Percentiles rank a stretch among this genome's conserved stretches.
phyloP scores from a whole-genome alignment of 106 monocot genomes.

The Dendrobium nobile region DNA sequence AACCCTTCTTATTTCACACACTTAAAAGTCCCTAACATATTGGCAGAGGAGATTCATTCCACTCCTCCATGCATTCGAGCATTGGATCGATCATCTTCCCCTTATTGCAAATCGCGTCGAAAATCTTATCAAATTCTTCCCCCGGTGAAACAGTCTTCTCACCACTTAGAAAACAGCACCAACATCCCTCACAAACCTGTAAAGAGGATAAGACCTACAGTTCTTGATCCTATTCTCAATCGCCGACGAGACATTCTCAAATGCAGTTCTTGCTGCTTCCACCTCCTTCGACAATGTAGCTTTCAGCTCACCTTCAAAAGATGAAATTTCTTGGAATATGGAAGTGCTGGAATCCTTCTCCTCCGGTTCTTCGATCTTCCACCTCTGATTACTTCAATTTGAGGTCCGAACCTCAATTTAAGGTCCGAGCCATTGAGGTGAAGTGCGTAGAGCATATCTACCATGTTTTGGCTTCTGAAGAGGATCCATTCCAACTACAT shows the following conservation, averaged over 20 bases:
- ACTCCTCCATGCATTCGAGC: constrained; percentile 26
- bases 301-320: constrained; percentile 3
- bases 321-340: constrained; percentile 1
- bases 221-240: constrained; percentile 15
- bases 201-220: constrained; percentile 25
- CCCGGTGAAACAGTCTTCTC: constrained; percentile 12
- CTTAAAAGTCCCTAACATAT: not conserved
- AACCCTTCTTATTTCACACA: too few relatives aligned
- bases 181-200: constrained; percentile 31
- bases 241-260: not conserved
- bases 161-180: constrained; percentile 24
- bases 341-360: constrained; percentile 13
- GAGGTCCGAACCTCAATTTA: constrained; percentile 32
- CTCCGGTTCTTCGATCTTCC: constrained; percentile 29
- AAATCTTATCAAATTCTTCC: constrained; percentile 15
- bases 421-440: constrained; percentile 30
- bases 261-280: not conserved
- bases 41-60: constrained; percentile 18
- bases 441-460: constrained; percentile 32
- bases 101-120: constrained; percentile 4
- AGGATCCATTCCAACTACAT: constrained; percentile 14
- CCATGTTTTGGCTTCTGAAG: constrained; percentile 34
- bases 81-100: constrained; percentile 16
- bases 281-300: constrained; percentile 1
- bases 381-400: constrained; percentile 21